Conservation (phyloP, 1,284 basidiomycete species). For the Ganoderma lingzhi region DNA sequence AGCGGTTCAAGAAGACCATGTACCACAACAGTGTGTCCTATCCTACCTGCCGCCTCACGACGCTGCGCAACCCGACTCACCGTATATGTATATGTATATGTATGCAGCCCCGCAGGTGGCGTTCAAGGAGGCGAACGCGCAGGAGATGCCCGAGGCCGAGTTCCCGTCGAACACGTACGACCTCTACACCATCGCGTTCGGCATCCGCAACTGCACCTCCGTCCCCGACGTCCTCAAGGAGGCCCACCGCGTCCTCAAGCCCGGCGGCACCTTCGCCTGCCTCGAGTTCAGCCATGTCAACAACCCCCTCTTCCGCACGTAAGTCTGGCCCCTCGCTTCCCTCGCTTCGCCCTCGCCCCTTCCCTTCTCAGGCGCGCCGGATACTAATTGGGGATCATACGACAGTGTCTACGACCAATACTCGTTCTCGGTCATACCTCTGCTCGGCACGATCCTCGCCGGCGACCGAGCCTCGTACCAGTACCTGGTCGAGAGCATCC, state of each 20-base stretch:
- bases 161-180: conserved; percentile 89
- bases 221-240: conserved; percentile 90
- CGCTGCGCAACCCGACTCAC: neutral
- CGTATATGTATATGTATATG: neutral
- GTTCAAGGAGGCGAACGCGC: conserved; percentile 95
- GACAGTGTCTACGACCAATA: conserved; percentile 92
- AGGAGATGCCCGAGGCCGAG: conserved; percentile 72
- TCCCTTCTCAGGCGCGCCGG: neutral
- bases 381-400: neutral
- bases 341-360: neutral
- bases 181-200: conserved; percentile 98
- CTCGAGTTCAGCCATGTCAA: conserved; percentile 97
- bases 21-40: conserved; percentile 92
- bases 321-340: conserved; percentile 43
- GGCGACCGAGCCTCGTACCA: conserved; percentile 96
- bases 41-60: too few species aligned
- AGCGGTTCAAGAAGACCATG: conserved; percentile 93
- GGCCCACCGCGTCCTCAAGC: conserved; percentile 95
- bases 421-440: conserved; percentile 95
- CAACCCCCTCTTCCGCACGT: conserved; percentile 90
- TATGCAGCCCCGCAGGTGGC: conserved; percentile 87
- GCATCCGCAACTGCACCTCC: conserved; percentile 97
- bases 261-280: conserved; percentile 95
- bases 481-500: conserved; percentile 98
- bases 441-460: conserved; percentile 95